Conservation (phyloP, 225 moss, liverwort and hornwort genomes). For the Marchantia polymorpha region DNA sequence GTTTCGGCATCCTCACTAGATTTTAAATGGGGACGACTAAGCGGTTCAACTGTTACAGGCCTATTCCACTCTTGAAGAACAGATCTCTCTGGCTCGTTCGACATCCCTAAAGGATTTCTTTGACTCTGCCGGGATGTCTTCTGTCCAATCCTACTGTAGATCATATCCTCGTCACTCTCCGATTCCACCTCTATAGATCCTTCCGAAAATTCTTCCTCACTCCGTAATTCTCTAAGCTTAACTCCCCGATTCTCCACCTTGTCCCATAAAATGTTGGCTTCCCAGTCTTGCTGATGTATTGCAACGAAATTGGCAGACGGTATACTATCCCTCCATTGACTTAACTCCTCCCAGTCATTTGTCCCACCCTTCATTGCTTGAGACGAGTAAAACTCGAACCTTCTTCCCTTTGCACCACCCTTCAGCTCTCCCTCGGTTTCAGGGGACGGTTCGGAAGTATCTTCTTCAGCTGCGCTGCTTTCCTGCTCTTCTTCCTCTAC, state of each 20-base stretch:
- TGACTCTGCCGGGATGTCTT: background rate
- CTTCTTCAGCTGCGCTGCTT: slow-evolving; percentile 49
- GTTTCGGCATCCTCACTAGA: slow-evolving; percentile 29
- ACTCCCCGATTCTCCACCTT: slow-evolving; percentile 26
- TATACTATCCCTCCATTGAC: slow-evolving; percentile 48
- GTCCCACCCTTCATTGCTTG: slow-evolving; percentile 70
- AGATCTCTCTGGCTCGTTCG: slow-evolving; percentile 8
- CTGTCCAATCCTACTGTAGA: background rate
- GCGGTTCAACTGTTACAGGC: slow-evolving; percentile 66
- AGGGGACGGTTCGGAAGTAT: slow-evolving; percentile 34
- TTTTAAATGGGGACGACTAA: slow-evolving; percentile 44
- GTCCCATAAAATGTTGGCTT: slow-evolving; percentile 81
- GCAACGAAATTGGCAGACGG: slow-evolving; percentile 79
- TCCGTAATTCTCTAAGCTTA: slow-evolving; percentile 5
- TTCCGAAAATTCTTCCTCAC: slow-evolving; percentile 18
- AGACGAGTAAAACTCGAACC: slow-evolving; percentile 42
- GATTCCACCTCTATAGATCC: slow-evolving; percentile 55
- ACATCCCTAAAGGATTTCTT: slow-evolving; percentile 5
- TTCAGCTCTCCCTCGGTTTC: slow-evolving; percentile 34
- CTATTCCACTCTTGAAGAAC: slow-evolving; percentile 44
- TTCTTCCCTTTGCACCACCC: slow-evolving; percentile 49
- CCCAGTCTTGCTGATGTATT: slow-evolving; percentile 93
- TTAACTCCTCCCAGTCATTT: slow-evolving; percentile 53
- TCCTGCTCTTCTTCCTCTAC: slow-evolving; percentile 43
- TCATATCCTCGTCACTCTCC: slow-evolving; percentile 49